A percentile compares a stretch with the other conserved stretches of the same genome.
Conservation (phyloP, 2,329 filamentous ascomycete species). For the Colletotrichum gigasporum region DNA sequence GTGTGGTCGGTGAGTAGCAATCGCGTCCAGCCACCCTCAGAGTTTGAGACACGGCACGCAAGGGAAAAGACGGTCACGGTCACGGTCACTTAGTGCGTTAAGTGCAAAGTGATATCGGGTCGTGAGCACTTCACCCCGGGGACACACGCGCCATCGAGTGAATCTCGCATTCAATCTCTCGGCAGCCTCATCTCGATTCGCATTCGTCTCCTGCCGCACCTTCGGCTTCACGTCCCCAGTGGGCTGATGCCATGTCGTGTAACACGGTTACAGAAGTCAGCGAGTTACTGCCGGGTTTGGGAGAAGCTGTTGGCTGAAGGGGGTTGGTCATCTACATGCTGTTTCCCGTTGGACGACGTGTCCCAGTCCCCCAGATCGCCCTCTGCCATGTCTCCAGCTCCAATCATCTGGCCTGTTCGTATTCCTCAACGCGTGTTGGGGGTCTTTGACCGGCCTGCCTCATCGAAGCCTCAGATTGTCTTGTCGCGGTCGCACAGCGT, state of each 20-base stretch:
- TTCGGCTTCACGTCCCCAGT: background rate
- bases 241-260: background rate
- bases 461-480: conserved; percentile 26
- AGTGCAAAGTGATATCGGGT: background rate
- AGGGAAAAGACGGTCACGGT: conserved; percentile 4
- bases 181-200: conserved; percentile 19
- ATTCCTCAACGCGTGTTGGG: background rate
- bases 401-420: conserved; percentile 8
- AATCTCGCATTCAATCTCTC: conserved; percentile 1
- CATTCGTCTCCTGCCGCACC: background rate
- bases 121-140: no score
- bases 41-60: conserved; percentile 9
- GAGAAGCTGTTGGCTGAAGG: background rate
- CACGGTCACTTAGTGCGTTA: background rate
- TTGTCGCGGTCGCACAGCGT: conserved; percentile 22
- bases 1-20: conserved; percentile 2
- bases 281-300: background rate
- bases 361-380: conserved; percentile 12
- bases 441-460: conserved; percentile 4
- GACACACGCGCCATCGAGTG: background rate
- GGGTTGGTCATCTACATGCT: conserved; percentile 3
- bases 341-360: conserved; percentile 6
- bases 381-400: background rate
- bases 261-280: background rate
- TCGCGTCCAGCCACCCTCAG: background rate